These are phyloP conservation scores for Brettanomyces anomalus DNA, from an alignment of 805 yeast species.

Conservation along the genomic window DNA sequence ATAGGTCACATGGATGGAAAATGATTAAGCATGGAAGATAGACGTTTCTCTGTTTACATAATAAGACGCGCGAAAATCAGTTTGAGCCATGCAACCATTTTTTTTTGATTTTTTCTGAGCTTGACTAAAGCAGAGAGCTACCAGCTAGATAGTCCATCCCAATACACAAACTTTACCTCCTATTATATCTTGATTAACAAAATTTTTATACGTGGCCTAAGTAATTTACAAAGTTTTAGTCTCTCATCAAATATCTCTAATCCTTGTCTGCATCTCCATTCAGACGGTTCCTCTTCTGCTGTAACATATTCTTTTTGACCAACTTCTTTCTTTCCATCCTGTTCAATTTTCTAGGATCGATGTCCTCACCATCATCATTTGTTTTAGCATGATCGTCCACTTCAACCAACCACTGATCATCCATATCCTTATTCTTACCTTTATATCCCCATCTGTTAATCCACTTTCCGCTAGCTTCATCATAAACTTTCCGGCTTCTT, in stretches of 20 bases:
- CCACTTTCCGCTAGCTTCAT: conserved; percentile 90
- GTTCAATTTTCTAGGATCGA: conserved; percentile 78
- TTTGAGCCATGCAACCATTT: too few species aligned
- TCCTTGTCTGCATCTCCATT: not conserved
- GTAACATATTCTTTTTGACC: conserved; percentile 75
- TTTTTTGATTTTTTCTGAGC: too few species aligned
- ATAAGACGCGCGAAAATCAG: too few species aligned
- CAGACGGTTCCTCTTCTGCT: conserved; percentile 65
- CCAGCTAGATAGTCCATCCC: too few species aligned
- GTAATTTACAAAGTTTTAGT: not conserved
- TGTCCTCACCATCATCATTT: conserved; percentile 47
- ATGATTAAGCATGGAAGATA: too few species aligned
- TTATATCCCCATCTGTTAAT: conserved; percentile 98
- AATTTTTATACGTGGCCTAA: too few species aligned
- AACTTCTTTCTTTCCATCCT: conserved; percentile 80
- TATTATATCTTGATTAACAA: too few species aligned
- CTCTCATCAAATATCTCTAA: not conserved
- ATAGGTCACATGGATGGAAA: too few species aligned
- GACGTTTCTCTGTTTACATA: too few species aligned
- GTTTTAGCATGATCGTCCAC: conserved; percentile 66
- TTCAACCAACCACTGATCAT: conserved; percentile 93
- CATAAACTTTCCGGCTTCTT: conserved; percentile 81
- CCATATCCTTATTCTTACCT: conserved; percentile 82
- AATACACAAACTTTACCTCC: too few species aligned
- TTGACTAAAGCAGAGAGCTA: too few species aligned